Conservation (phyloP, 2,329 filamentous ascomycete species). For the Fusarium sp. region DNA sequence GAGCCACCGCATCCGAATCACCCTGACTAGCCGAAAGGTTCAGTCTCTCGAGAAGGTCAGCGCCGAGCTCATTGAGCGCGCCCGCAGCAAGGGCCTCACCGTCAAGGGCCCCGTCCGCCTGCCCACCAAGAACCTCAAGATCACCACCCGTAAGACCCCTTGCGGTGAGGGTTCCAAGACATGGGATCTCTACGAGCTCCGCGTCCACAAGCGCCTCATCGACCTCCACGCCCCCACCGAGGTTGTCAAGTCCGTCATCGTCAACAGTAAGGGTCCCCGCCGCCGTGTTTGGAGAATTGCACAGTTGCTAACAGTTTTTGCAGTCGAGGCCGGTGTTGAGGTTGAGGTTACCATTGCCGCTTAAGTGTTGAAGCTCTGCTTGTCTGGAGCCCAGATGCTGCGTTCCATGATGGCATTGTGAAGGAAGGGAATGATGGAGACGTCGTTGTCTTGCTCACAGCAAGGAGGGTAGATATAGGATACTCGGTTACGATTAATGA, state of each 20-base stretch:
- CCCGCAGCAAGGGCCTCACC: slow-evolving; percentile 97
- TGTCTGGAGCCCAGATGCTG: slow-evolving; percentile 13
- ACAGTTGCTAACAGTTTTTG: slow-evolving; percentile 19
- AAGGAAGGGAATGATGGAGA: slow-evolving; percentile 37
- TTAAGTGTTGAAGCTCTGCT: slow-evolving; percentile 30
- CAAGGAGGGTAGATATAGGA: slow-evolving; percentile 33
- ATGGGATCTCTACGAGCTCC: slow-evolving; percentile 99
- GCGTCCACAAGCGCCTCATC: slow-evolving; percentile 98
- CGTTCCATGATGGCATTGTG: slow-evolving; percentile 31
- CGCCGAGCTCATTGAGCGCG: slow-evolving; percentile 97
- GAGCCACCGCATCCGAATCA: slow-evolving; percentile 99
- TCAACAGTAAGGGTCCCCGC: slow-evolving; percentile 70
- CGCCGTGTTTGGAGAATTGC: neutral
- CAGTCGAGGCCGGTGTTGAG: slow-evolving; percentile 87
- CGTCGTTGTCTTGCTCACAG: slow-evolving; percentile 21
- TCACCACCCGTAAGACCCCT: slow-evolving; percentile 98
- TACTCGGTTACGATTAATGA: slow-evolving; percentile 37
- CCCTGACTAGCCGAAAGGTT: slow-evolving; percentile 94
- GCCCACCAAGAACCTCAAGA: slow-evolving; percentile 95
- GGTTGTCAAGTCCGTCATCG: slow-evolving; percentile 96
- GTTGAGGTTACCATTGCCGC: slow-evolving; percentile 93
- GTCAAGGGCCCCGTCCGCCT: slow-evolving; percentile 99
- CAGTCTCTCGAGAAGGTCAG: slow-evolving; percentile 97
- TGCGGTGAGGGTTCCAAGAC: slow-evolving; percentile 99
- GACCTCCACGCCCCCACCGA: slow-evolving; percentile 98